phyloP scores from a whole-genome alignment of 2,329 filamentous ascomycete species.

The Botrytis galanthina region DNA sequence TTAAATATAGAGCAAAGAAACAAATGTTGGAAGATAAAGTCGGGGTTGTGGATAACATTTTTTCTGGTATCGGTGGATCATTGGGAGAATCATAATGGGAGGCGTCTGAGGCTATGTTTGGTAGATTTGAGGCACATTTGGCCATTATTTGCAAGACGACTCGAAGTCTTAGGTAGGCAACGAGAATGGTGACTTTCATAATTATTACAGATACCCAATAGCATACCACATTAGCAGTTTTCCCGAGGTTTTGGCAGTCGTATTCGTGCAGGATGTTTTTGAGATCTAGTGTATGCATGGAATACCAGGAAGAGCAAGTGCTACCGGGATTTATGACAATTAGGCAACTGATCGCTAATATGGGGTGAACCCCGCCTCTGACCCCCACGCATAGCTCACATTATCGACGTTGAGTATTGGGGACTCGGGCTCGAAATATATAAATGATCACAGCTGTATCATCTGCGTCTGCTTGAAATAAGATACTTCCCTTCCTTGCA shows the following conservation, averaged over 20 bases:
- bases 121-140: neutral
- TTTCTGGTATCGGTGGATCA: neutral
- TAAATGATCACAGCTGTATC: neutral
- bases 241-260: neutral
- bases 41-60: neutral
- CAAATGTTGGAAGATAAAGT: neutral
- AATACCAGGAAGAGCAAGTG: constrained; percentile 1
- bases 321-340: neutral
- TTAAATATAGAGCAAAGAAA: neutral
- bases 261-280: neutral
- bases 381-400: neutral
- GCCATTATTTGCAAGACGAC: neutral
- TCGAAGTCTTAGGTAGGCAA: neutral
- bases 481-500: neutral
- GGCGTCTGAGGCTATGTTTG: neutral
- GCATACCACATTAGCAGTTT: neutral
- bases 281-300: neutral
- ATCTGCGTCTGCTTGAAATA: neutral
- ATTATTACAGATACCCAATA: constrained; percentile 9
- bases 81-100: neutral
- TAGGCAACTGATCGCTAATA: constrained; percentile 5
- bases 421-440: neutral
- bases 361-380: neutral
- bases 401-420: neutral
- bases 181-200: neutral